Base-by-base conservation (phyloP, 139 green algal genomes). In the Chlorella sp. region DNA sequence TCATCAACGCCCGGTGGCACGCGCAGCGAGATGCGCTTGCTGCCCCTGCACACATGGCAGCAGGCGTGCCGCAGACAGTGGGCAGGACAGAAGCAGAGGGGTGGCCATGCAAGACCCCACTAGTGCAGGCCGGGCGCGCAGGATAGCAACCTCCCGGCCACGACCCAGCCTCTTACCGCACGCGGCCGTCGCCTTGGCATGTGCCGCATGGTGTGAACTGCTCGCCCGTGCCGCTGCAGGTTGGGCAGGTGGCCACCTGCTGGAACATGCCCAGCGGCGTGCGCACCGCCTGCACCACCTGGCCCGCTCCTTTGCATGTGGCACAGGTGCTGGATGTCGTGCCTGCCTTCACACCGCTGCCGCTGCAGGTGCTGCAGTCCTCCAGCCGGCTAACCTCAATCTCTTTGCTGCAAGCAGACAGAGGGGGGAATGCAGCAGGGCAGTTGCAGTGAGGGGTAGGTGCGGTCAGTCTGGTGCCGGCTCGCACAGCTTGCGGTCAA, bases 241-340 rank as follows among this genome's bases (percentile, higher is more conserved):
- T 86, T 0, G 90, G 88, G 89, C 96, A 98, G 17, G 87, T 88
- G 5, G 89, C 86, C 55, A 98, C 92, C 88, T 96, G 93, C 89
- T 99, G 96, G 88, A 99, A 98, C 25, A 89, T 92, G 39, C 97
- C 97, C 68, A 99, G 91, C 2, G 97, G 97, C 1, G 97, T 99
- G 69, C 95, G 93, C 71, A 98, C 92, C 1, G 91, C 89, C 17
- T 94, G 90, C 23, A 99, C 90, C 28, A 99, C 92, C 90, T 99
- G 97, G 0, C 98, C 98, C 4, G 88, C 81, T 25, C 98, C 98
- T 28, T 93, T 90, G 88, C 98, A 99, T n/a, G 93, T 91, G 17
- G 71, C 64, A 92, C 98, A 99, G 0, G 84, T 95, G 71, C 32
- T 91, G 44, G 96, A 88, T 2, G 47, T 94, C 28, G 98, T 98